These are phyloP conservation scores for Fusarium miscanthi DNA, from an alignment of 2,329 filamentous ascomycete species.

Conservation along the genomic window DNA sequence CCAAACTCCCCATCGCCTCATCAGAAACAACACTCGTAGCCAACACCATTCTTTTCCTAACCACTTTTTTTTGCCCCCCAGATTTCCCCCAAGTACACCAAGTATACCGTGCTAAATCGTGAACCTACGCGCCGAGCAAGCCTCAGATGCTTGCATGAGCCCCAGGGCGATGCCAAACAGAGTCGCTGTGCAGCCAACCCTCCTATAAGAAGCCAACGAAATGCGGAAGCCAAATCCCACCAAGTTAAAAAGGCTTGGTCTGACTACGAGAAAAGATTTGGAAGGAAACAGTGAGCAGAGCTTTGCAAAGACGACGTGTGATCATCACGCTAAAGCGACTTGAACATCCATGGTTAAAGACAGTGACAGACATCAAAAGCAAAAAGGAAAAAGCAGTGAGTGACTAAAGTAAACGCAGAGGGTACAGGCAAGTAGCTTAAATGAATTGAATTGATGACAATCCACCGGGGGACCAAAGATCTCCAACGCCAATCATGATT, in stretches of 20 bases:
- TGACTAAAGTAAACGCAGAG: conserved; percentile 42
- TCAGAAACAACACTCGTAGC: conserved; percentile 33
- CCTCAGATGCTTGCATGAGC: conserved; percentile 5
- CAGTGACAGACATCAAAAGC: conserved; percentile 36
- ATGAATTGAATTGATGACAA: conserved; percentile 53
- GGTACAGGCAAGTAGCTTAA: conserved; percentile 46
- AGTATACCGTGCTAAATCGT: conserved; percentile 16
- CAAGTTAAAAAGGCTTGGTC: background rate
- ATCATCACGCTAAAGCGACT: conserved; percentile 37
- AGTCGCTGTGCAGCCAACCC: conserved; percentile 8
- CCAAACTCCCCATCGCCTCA: conserved; percentile 42
- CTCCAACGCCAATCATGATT: conserved; percentile 58
- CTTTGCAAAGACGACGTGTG: conserved; percentile 28
- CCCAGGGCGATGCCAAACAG: background rate
- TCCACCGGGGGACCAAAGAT: conserved; percentile 51
- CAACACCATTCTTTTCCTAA: conserved; percentile 33
- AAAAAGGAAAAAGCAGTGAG: conserved; percentile 42
- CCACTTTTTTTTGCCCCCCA: conserved; percentile 16
- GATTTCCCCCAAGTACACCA: conserved; percentile 18
- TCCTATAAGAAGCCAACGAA: conserved; percentile 5
- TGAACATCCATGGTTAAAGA: conserved; percentile 32
- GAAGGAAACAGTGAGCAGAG: conserved; percentile 14
- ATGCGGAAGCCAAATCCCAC: conserved; percentile 14
- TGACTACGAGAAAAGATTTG: conserved; percentile 36
- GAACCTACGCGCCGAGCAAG: conserved; percentile 23